Percentiles rank a stretch among this genome's conserved stretches.
Evolutionary conservation across 179 eudicot genomes (phyloP).

Genomic region (Carnegiea gigantea): DNA sequence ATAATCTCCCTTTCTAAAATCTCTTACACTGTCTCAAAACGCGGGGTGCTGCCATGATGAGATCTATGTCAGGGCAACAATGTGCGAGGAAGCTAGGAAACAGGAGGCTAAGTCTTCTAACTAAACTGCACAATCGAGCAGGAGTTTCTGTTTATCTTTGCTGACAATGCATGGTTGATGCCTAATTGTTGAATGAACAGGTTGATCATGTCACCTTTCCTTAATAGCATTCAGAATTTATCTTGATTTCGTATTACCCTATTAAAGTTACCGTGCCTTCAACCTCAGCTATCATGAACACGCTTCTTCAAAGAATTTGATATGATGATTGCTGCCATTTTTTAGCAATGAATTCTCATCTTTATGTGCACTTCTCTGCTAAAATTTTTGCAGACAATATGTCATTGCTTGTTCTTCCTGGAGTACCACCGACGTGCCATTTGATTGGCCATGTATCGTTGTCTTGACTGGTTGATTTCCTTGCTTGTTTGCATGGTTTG

Average conservation of each 20-base stretch:
- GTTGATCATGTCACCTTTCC: conserved; percentile 17
- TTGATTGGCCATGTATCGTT: too few species aligned
- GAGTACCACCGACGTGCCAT: too few species aligned
- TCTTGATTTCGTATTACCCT: not conserved
- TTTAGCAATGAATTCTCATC: not conserved
- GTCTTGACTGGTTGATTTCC: too few species aligned
- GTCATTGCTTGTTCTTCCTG: not conserved
- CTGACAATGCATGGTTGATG: too few species aligned
- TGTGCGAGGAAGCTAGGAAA: conserved; percentile 51
- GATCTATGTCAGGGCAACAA: conserved; percentile 58
- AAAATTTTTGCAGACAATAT: not conserved
- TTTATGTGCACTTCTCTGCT: too few species aligned
- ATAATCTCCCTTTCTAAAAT: too few species aligned
- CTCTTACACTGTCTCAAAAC: not conserved
- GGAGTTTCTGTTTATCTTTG: conserved; percentile 4
- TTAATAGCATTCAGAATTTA: conserved; percentile 15
- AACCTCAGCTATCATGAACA: too few species aligned
- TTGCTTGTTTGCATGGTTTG: too few species aligned
- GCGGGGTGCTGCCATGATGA: conserved; percentile 81
- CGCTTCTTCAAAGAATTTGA: too few species aligned
- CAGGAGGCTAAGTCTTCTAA: conserved; percentile 33
- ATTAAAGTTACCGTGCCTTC: too few species aligned
- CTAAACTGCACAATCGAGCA: conserved; percentile 30
- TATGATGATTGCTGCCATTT: too few species aligned
- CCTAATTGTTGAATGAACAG: conserved; percentile 27